Base-by-base conservation (phyloP, 805 yeast species). In the Candida parachauliodes region DNA sequence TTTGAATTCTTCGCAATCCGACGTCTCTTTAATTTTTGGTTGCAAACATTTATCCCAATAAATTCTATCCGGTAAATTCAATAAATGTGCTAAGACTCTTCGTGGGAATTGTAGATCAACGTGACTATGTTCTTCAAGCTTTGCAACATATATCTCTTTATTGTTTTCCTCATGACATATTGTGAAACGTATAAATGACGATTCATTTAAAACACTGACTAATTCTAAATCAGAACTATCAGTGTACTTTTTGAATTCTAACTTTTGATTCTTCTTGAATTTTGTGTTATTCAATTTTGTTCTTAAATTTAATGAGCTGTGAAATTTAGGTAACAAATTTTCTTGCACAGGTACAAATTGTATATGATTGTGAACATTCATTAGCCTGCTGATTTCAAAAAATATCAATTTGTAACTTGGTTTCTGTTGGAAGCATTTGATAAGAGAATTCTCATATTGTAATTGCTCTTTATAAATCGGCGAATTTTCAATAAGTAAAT, bases 41-140 rank as follows among this genome's bases (percentile, higher is more conserved):
- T 88, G 94, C 33, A 64, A 60, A 51, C 96, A 88, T 36, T 76
- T 74, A 40, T 81, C 82, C 97, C 96, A 88, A 41, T 77, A 79
- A 0, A 75, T 57, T 44, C 88, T 67, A 36, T 78, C 79, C 2
- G 83, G 81, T 11, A 75, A 63, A 30, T 70, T 76, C 34, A 88
- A 52, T 2, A 81, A 58, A 44, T 69, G 68, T 0, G 96, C 89
- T 20, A 86, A 50, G 1, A 84, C 88, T 50, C 88, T 72, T 54
- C 97, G 68, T 1, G 95, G 95, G 50, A 89, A 85, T 48, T 86
- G 95, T 10, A 87, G 59, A 55, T 89, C 96, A 7, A 88, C 60
- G 9, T 69, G 47, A 36, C 66, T 66, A 3, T 55, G 52, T 32
- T 54, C 55, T 5, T 41, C 41, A 15, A 54, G 43, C 26, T 37